A percentile compares a stretch with the other conserved stretches of the same genome.
These are phyloP conservation scores for Aspergillus affinis DNA, from an alignment of 495 filamentous ascomycete genomes.

Conservation along the genomic window DNA sequence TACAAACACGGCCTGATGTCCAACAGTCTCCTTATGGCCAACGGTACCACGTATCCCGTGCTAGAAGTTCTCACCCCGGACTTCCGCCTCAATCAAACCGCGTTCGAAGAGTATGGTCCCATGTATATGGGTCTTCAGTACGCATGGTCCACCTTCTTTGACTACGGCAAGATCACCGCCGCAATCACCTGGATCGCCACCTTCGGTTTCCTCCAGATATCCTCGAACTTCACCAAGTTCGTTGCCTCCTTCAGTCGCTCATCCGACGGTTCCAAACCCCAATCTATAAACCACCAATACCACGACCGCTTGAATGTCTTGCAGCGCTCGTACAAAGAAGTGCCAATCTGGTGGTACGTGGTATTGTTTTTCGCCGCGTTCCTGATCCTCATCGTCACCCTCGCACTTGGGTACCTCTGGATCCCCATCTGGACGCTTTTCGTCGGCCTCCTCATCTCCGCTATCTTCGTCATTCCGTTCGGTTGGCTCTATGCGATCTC, in stretches of 20 bases:
- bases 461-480: conserved; percentile 51
- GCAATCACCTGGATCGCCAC: conserved; percentile 56
- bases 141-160: conserved; percentile 57
- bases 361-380: conserved; percentile 47
- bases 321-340: conserved; percentile 53
- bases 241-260: conserved; percentile 26
- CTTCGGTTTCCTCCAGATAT: conserved; percentile 51
- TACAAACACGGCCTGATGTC: conserved; percentile 55
- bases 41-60: conserved; percentile 51
- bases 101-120: conserved; percentile 48
- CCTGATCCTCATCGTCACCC: conserved; percentile 44
- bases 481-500: conserved; percentile 57
- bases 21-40: conserved; percentile 50
- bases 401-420: conserved; percentile 49
- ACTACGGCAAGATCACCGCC: conserved; percentile 56
- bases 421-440: conserved; percentile 59
- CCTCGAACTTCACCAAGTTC: conserved; percentile 40
- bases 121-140: conserved; percentile 54
- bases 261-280: conserved; percentile 13
- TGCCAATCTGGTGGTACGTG: conserved; percentile 56
- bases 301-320: conserved; percentile 55
- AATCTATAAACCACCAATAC: conserved; percentile 52
- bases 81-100: conserved; percentile 52
- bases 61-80: conserved; percentile 45
- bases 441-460: conserved; percentile 50